Conservation (phyloP, 257 asterid genomes). For the Gentiana straminea region DNA sequence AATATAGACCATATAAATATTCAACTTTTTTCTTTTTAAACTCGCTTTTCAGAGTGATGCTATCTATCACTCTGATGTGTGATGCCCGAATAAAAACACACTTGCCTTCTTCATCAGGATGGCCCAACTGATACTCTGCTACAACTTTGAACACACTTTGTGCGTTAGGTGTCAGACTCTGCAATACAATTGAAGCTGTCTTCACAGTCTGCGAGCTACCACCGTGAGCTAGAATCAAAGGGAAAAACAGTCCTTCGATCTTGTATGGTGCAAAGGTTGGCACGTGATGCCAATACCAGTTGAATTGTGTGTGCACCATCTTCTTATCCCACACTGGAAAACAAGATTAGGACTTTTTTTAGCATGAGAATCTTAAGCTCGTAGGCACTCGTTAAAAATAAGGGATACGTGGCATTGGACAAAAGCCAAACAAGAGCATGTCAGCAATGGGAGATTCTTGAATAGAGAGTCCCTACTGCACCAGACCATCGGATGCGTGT, state of each 20-base stretch:
- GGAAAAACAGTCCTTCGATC: conserved; percentile 71
- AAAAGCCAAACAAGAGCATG: not conserved
- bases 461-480: no score
- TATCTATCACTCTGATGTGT: no score
- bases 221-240: conserved; percentile 70
- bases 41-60: no score
- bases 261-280: conserved; percentile 89
- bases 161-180: conserved; percentile 93
- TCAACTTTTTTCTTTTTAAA: no score
- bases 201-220: conserved; percentile 70
- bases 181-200: conserved; percentile 83
- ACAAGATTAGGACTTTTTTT: not conserved
- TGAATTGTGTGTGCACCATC: conserved; percentile 95
- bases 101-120: conserved; percentile 89
- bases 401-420: not conserved
- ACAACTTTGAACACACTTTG: conserved; percentile 72
- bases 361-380: no score
- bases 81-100: not conserved
- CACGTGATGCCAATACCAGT: conserved; percentile 94
- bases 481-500: no score
- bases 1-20: no score
- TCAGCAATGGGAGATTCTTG: not conserved
- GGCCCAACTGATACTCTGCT: conserved; percentile 68
- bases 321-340: conserved; percentile 87
- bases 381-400: no score